phyloP scores from a whole-genome alignment of 75 land plant species.

The Pinus taeda region DNA sequence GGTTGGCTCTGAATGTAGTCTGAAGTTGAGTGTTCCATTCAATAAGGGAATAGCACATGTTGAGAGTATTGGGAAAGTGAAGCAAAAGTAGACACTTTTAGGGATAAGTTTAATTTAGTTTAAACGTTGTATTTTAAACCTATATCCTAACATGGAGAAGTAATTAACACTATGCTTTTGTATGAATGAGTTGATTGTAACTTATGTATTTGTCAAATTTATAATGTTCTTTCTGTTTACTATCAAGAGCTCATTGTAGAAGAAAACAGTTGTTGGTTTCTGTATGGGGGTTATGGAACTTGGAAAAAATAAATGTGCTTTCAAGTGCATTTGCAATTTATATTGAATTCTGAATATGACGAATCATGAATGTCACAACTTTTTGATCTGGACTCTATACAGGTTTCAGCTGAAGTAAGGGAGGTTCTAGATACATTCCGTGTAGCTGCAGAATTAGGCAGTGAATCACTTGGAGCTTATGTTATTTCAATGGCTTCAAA shows the following conservation, averaged over 20 bases:
- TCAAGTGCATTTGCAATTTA: background rate
- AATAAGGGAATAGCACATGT: too few relatives aligned
- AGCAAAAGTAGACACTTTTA: background rate
- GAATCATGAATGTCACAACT: background rate
- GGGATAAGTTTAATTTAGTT: background rate
- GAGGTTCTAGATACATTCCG: constrained; percentile 92
- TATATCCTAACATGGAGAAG: background rate
- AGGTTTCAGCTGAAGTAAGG: constrained; percentile 67
- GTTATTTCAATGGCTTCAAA: constrained; percentile 96
- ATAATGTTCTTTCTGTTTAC: background rate
- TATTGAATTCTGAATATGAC: background rate
- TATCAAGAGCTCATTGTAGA: background rate
- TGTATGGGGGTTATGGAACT: background rate
- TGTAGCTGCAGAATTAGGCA: constrained; percentile 94
- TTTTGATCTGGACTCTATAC: constrained; percentile 6
- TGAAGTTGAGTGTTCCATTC: background rate
- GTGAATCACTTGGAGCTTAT: constrained; percentile 90
- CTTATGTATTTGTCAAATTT: background rate
- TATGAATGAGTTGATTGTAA: background rate
- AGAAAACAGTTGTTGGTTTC: background rate
- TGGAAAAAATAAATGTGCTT: background rate
- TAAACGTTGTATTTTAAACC: too few relatives aligned
- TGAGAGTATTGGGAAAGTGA: background rate
- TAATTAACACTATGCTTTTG: background rate
- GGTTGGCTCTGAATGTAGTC: background rate